Percentiles rank a stretch among this genome's conserved stretches.
These are phyloP conservation scores for Cryomyces antarcticus DNA, from an alignment of 495 filamentous ascomycete species.

Conservation along the genomic window DNA sequence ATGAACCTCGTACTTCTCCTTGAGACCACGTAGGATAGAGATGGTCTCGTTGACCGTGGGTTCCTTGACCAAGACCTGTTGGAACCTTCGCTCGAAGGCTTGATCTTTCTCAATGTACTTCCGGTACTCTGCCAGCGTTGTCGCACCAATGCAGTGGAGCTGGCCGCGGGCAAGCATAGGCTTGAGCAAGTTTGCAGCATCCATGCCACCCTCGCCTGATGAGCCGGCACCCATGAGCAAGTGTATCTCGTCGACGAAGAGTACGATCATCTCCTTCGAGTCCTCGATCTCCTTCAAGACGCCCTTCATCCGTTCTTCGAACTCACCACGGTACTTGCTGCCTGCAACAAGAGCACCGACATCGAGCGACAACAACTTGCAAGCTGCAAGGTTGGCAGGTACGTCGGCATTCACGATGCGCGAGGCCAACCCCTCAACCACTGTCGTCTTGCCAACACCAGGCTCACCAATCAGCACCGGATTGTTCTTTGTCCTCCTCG, in stretches of 20 bases:
- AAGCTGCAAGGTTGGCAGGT: conserved; percentile 83
- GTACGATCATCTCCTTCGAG: conserved; percentile 88
- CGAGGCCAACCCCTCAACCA: conserved; percentile 89
- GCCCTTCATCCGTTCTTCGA: conserved; percentile 97
- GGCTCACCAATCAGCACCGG: conserved; percentile 90
- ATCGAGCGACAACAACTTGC: conserved; percentile 82
- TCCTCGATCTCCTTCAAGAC: conserved; percentile 93
- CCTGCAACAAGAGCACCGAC: conserved; percentile 89
- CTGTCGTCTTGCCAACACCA: conserved; percentile 95
- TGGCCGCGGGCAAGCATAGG: conserved; percentile 93
- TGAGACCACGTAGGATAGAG: conserved; percentile 88
- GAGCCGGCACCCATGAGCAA: conserved; percentile 92
- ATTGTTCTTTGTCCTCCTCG: conserved; percentile 93
- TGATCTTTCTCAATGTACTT: conserved; percentile 99
- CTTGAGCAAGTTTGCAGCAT: conserved; percentile 92
- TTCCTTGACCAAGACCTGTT: conserved; percentile 92
- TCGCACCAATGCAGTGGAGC: conserved; percentile 93
- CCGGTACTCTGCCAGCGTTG: conserved; percentile 82
- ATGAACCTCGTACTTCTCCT: conserved; percentile 94
- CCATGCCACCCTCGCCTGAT: conserved; percentile 92
- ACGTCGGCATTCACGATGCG: conserved; percentile 92
- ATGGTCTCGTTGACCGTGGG: conserved; percentile 75
- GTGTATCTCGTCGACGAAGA: conserved; percentile 95
- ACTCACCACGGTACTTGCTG: conserved; percentile 95
- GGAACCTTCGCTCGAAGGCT: conserved; percentile 94